Base-by-base conservation (phyloP, 441 rosid species). In the Viola pubescens region DNA sequence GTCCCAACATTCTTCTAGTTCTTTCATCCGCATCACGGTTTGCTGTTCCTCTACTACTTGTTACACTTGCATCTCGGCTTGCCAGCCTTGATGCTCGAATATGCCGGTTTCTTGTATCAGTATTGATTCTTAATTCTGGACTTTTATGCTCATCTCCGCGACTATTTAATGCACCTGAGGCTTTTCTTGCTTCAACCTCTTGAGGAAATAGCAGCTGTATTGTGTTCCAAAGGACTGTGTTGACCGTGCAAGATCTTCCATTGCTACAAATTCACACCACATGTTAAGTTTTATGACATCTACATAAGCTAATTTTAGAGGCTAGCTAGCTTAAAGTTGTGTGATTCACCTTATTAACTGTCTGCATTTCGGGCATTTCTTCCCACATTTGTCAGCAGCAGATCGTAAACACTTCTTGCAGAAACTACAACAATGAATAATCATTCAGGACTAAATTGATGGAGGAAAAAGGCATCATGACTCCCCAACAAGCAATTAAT, bases 181-280 rank as follows among this genome's bases (percentile, higher is more conserved):
- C 83, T 73, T 81, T 84, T 69, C 95, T 87, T 58, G 91, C 79
- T 75, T 85, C 95, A 4, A 91, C 79, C 70, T 94, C 98, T 73
- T 79, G 73, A 0, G 99, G 97, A 60, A 94, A 91, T 56, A 91
- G 74, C 64, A 94, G 99, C 75, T 91, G 97, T 49, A 94, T 88
- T 46, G 98, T 94, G 80, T 94, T 94, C 99, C 95, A 94, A 61
- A 91, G 89, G 71, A 94, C 92, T 0, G 99, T 88, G 79, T 91
- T 88, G 41, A 91, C 81, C 0, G 89, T 85, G 75, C 92, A 94
- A 62, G 88, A 82, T 68, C 95, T 87, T 59, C 89, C 98, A 77
- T 84, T 88, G 74, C 95, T 87, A 75, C 65, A 79, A 48, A 65
- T 9, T n/a, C 38, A 62, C 39, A 16, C 26, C 9, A 9, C 0